A percentile compares a stretch with the other conserved stretches of the same genome.
Conservation (phyloP, 441 rosid species). For the Jatropha multifida region DNA sequence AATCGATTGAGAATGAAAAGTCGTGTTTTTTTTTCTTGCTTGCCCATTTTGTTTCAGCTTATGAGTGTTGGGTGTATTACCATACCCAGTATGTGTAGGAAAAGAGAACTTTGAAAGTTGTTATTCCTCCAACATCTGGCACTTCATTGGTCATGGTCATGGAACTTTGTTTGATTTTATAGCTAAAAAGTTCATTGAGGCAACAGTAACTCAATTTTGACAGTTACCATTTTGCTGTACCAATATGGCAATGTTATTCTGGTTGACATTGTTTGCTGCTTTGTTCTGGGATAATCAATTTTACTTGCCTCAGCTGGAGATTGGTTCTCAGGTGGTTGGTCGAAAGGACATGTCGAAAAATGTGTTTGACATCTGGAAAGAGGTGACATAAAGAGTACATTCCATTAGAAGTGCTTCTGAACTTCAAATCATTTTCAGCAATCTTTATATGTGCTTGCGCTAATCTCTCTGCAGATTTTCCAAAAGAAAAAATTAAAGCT, state of each 20-base stretch:
- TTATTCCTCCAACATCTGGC: not conserved
- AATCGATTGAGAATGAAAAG: not conserved
- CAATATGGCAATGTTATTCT: not conserved
- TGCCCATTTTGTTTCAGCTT: no score
- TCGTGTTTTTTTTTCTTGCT: no score
- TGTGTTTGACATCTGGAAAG: constrained; percentile 96
- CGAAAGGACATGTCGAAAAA: constrained; percentile 84
- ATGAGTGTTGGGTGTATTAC: not conserved
- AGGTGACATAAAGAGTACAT: constrained; percentile 47
- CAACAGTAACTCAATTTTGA: not conserved
- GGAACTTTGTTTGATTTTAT: not conserved
- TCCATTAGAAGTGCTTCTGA: constrained; percentile 6
- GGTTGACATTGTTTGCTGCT: not conserved
- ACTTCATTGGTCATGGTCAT: not conserved
- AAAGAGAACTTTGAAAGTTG: not conserved
- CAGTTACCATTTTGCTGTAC: not conserved
- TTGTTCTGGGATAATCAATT: constrained; percentile 21
- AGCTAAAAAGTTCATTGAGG: not conserved
- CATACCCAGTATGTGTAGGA: not conserved
- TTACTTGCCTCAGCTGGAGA: constrained; percentile 59
- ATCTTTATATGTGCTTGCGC: constrained; percentile 23
- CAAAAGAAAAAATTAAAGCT: constrained; percentile 68
- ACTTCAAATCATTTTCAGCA: constrained; percentile 21
- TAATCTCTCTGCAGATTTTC: constrained; percentile 59
- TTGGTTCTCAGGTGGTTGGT: constrained; percentile 93